Conservation (phyloP, 2,329 filamentous ascomycete genomes). For the Colletotrichum karsti region DNA sequence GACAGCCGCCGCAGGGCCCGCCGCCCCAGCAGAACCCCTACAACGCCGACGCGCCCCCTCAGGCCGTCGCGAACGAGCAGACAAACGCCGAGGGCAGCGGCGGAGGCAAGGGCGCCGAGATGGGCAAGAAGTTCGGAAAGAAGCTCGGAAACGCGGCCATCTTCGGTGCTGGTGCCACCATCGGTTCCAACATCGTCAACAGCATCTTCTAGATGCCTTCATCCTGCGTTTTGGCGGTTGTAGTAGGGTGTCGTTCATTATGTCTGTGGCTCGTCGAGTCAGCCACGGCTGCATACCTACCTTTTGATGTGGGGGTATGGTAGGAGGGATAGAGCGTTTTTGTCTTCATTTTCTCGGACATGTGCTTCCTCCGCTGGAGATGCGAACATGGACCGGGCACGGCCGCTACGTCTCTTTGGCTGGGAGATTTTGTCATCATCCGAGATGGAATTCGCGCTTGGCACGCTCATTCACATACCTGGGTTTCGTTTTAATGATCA, state of each 20-base stretch:
- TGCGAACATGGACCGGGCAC: not conserved
- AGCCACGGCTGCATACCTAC: not conserved
- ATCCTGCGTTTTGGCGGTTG: not conserved
- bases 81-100: constrained; percentile 48
- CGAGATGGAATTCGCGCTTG: not conserved
- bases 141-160: constrained; percentile 85
- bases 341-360: not conserved
- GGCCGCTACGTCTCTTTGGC: not conserved
- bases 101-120: constrained; percentile 73
- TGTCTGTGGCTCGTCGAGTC: not conserved
- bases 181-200: constrained; percentile 90
- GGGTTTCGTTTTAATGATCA: not conserved
- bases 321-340: not conserved
- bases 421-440: not conserved
- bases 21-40: constrained; percentile 67
- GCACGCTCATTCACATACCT: constrained; percentile 6
- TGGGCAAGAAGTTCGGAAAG: constrained; percentile 96
- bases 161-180: constrained; percentile 91
- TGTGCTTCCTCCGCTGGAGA: not conserved
- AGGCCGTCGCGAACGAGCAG: constrained; percentile 74
- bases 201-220: constrained; percentile 74
- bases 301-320: not conserved
- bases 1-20: constrained; percentile 50
- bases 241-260: not conserved
- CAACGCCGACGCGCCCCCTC: constrained; percentile 75